Conservation (phyloP, 164 flowering plant species). For the Buxus sempervirens region DNA sequence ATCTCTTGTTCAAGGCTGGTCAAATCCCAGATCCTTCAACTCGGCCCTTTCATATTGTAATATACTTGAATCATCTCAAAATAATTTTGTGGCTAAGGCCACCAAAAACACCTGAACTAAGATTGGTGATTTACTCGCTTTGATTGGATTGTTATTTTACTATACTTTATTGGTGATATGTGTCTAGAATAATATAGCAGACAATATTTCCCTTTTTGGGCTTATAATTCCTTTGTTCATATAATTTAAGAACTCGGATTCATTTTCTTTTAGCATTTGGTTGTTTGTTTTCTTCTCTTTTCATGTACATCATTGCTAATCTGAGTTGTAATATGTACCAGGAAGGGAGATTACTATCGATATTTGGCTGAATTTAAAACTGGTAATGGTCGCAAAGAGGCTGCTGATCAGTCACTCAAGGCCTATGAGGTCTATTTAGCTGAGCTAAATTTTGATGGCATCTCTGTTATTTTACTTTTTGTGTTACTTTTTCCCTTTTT, state of each 20-base stretch:
- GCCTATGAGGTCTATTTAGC: conserved; percentile 39
- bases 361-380: conserved; percentile 58
- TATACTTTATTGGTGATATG: background rate
- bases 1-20: background rate
- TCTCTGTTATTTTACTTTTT: background rate
- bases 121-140: background rate
- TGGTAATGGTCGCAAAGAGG: conserved; percentile 42
- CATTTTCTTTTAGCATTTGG: background rate
- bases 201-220: background rate
- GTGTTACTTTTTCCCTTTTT: background rate
- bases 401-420: conserved; percentile 50
- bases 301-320: background rate
- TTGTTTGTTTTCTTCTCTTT: background rate
- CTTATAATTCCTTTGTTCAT: background rate
- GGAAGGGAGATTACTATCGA: conserved; percentile 68
- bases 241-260: background rate
- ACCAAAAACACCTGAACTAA: too few relatives aligned
- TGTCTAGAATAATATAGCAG: background rate
- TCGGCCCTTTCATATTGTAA: background rate
- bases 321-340: conserved; percentile 11
- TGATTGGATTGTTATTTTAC: background rate
- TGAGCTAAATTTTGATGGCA: background rate
- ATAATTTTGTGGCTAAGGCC: too few relatives aligned
- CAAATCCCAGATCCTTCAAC: background rate
- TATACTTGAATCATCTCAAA: too few relatives aligned